These are phyloP conservation scores for Anisodus acutangulus DNA, from an alignment of 257 asterid genomes.

Conservation along the genomic window DNA sequence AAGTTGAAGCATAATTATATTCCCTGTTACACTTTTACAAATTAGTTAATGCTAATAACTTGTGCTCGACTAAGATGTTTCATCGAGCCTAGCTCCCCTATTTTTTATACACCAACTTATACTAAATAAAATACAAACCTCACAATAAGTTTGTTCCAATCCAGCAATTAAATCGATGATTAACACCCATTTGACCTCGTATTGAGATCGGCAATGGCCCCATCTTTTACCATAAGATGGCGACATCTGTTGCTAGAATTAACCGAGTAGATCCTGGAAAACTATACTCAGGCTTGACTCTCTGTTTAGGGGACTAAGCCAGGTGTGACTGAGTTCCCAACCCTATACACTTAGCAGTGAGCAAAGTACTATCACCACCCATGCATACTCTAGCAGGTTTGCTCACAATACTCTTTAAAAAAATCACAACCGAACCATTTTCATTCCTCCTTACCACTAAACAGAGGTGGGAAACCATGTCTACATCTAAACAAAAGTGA, in stretches of 20 bases:
- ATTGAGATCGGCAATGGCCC: neutral
- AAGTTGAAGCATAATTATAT: too few species aligned
- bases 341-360: slow-evolving; percentile 10
- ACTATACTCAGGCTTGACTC: neutral
- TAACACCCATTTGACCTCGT: neutral
- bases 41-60: neutral
- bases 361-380: slow-evolving; percentile 14
- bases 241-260: neutral
- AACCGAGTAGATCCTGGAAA: neutral
- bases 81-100: neutral
- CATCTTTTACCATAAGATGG: neutral
- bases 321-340: neutral
- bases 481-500: neutral
- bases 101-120: neutral
- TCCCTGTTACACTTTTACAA: neutral
- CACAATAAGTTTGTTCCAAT: neutral
- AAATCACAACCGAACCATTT: neutral
- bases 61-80: neutral
- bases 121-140: neutral
- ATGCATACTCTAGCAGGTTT: neutral
- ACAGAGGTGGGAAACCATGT: neutral
- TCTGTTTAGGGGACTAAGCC: neutral
- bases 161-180: neutral
- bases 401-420: neutral
- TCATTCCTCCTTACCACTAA: slow-evolving; percentile 18